phyloP scores from a whole-genome alignment of 2,329 filamentous ascomycete genomes.

The Alternaria sp. region DNA sequence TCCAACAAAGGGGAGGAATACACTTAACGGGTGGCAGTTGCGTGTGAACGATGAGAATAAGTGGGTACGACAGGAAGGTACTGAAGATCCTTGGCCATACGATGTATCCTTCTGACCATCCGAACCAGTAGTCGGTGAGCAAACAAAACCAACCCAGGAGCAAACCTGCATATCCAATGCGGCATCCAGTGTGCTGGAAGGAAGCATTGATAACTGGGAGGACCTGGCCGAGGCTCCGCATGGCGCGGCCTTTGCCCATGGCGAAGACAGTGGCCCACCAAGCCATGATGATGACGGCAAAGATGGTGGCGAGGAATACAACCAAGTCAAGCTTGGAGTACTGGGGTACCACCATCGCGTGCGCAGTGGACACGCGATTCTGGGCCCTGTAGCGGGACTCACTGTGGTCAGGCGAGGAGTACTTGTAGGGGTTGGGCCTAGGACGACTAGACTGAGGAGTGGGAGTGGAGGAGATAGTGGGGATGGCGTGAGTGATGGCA shows the following conservation, averaged over 20 bases:
- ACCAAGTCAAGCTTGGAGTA: conserved; percentile 8
- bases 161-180: not conserved
- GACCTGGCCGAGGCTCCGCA: not conserved
- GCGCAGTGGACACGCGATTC: not conserved
- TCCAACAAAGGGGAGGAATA: not conserved
- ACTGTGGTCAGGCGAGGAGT: not conserved
- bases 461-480: not conserved
- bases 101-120: not conserved
- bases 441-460: not conserved
- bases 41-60: not conserved
- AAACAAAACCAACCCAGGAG: not conserved
- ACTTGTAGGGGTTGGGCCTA: not conserved
- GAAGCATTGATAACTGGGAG: not conserved
- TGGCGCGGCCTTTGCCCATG: not conserved
- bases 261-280: not conserved
- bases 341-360: not conserved
- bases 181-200: not conserved
- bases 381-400: not conserved
- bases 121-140: not conserved
- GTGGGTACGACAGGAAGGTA: not conserved
- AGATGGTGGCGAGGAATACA: not conserved
- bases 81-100: not conserved
- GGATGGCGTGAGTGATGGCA: conserved; percentile 1
- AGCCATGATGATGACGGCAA: not conserved
- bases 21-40: not conserved